Base-by-base conservation (phyloP, 2,329 filamentous ascomycete species). In the Penicillium sp. region DNA sequence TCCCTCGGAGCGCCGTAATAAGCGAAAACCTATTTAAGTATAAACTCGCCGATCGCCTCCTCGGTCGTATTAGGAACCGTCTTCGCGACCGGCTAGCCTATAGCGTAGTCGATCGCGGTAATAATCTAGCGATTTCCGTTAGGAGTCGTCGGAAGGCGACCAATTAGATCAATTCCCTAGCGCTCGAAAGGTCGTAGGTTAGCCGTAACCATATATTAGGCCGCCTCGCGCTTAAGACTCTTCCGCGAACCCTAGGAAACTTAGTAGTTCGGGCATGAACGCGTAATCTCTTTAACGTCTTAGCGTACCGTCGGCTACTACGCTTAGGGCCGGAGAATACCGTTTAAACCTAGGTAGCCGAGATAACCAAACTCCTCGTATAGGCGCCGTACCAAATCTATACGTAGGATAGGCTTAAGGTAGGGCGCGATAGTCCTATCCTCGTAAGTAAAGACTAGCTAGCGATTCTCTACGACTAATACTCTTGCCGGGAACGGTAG, bases 21-120 rank as follows among this genome's bases (percentile, higher is more conserved):
- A 33, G 40, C 25, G 15, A 44, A 52, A 12, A 47, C 42, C 8
- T 47, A 5, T 2, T 37, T 24, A 24, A 44, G 46, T 27, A 53
- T 7, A 15, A 53, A 53, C 3, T 37, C 6, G 1, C 8, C 7
- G 13, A 52, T n/a, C 0, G 8, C 24, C 18, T 52, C 23, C 23
- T 52, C 24, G 3, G 2, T 46, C 8, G 4, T 8, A 4, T 51
- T 15, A n/a, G 12, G 8, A 4, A 52, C 15, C 12, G 12, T 15
- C n/a, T 15, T 6, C n/a, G n/a, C n/a, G 7, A 33, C 7, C 2
- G 6, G n/a, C 31, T 33, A 15, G 3, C 31, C 7, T 7, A 15
- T 33, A 2, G 7, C 15, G 15, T 33, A 15, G 15, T 33, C 25
- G 7, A 33, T 18, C n/a, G n/a, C n/a, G 4, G 3, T 33, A 15